Conservation (phyloP, 176 grass and related monocot genomes). For the Triticum dicoccoides region DNA sequence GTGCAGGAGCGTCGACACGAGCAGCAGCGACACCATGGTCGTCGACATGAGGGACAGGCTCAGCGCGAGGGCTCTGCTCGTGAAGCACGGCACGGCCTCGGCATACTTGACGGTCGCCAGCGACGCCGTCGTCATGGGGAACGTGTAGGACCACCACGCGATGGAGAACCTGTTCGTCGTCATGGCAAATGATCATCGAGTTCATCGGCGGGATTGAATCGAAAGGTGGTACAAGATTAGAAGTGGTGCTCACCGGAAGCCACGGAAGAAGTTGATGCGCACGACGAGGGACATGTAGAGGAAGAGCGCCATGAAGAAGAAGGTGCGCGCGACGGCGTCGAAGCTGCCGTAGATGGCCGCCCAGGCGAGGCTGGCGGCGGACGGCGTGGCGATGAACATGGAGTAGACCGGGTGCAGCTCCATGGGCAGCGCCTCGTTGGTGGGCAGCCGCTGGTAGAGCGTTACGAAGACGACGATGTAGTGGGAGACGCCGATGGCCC, state of each 20-base stretch:
- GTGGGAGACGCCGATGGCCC: constrained; percentile 87
- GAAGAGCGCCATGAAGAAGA: constrained; percentile 96
- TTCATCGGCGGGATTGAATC: neutral
- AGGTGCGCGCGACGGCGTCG: constrained; percentile 75
- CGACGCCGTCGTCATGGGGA: constrained; percentile 96
- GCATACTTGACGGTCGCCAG: constrained; percentile 84
- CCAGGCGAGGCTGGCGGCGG: constrained; percentile 92
- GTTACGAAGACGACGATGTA: constrained; percentile 95
- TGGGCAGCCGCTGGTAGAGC: constrained; percentile 91
- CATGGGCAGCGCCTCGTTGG: constrained; percentile 89
- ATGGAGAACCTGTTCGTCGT: constrained; percentile 62
- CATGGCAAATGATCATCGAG: neutral
- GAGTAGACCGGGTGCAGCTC: constrained; percentile 98
- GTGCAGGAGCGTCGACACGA: constrained; percentile 85
- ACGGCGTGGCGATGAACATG: constrained; percentile 98
- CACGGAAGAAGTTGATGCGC: constrained; percentile 98
- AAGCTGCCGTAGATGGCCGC: constrained; percentile 75
- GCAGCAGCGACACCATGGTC: constrained; percentile 88
- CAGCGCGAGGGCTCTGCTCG: constrained; percentile 69
- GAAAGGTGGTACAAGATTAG: too few relatives aligned
- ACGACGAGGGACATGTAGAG: constrained; percentile 83
- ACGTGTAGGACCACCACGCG: constrained; percentile 99
- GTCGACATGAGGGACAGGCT: constrained; percentile 89
- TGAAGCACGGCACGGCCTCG: constrained; percentile 83
- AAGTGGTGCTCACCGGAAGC: constrained; percentile 58